Base-by-base conservation (phyloP, 208 protist genomes). In the Crithidia expoeki region DNA sequence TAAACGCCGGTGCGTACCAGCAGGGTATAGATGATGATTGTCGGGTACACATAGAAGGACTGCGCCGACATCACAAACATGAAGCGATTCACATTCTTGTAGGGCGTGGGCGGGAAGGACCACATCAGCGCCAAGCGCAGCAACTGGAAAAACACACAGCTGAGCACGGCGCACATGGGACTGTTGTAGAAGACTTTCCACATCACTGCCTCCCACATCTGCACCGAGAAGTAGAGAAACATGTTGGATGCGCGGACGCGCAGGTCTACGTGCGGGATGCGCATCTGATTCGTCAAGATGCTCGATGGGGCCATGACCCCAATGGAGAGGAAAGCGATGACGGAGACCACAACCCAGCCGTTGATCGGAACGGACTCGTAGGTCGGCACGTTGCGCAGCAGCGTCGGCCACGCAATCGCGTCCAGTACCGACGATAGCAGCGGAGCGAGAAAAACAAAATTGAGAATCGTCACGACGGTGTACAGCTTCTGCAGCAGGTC, bases 141-240 rank as follows among this genome's bases (percentile, higher is more conserved):
- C 21, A 69, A 11, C 60, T 84, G 72, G 62, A 93, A 88, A 36
- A 65, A 9, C 9, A 85, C 30, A 52, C 76, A 83, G 61, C 66
- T 81, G 21, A 86, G 28, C 11, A 84, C 68, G n/a, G 79, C 57
- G 25, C 62, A 62, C 30, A 84, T 52, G 14, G 87, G 72, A 52
- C 53, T 85, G 67, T 79, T 78, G 76, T 86, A 90, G 71, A 88
- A 88, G 17, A 93, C 76, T 62, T 93, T 93, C 87, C 87, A 93
- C 79, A 89, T 86, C 34, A 79, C 55, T 9, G 82, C 74, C 60
- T 88, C 69, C 53, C 76, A 51, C 47, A 87, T 56, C 46, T 83
- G 68, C 61, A 75, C 16, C 11, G 74, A 52, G 47, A 77, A 73
- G 56, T 75, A 62, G 34, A 81, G 12, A 30, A 89, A 84, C 52